These are phyloP conservation scores for Dioszegia hungarica DNA, from an alignment of 768 basidiomycete species.

Conservation along the genomic window DNA sequence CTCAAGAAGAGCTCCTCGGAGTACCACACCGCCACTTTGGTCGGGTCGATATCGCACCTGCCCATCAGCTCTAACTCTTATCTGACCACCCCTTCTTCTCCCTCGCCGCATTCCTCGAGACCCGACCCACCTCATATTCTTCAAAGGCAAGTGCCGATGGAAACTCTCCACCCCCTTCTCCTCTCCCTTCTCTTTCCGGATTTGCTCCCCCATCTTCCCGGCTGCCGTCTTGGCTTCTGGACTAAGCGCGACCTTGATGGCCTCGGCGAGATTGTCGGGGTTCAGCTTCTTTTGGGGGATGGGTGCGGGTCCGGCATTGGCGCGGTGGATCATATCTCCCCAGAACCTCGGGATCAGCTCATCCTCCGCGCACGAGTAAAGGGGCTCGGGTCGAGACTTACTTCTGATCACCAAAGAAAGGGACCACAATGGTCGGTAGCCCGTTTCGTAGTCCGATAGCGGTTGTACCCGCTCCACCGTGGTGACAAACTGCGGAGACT, in stretches of 20 bases:
- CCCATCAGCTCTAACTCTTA: background rate
- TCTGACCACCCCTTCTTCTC: background rate
- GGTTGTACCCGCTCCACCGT: slow-evolving; percentile 63
- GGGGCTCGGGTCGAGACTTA: slow-evolving; percentile 12
- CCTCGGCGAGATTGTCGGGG: slow-evolving; percentile 56
- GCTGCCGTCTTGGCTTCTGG: slow-evolving; percentile 56
- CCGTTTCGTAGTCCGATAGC: slow-evolving; percentile 61
- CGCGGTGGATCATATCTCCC: slow-evolving; percentile 62
- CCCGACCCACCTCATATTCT: slow-evolving; percentile 56
- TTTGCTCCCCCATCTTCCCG: slow-evolving; percentile 54
- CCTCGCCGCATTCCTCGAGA: background rate
- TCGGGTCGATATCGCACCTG: slow-evolving; percentile 58
- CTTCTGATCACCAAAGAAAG: slow-evolving; percentile 64
- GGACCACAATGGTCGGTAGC: slow-evolving; percentile 60
- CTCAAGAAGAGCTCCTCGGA: slow-evolving; percentile 53
- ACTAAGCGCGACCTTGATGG: slow-evolving; percentile 55
- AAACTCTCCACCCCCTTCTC: slow-evolving; percentile 55
- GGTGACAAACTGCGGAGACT: slow-evolving; percentile 61
- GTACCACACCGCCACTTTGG: slow-evolving; percentile 60
- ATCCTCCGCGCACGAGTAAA: background rate
- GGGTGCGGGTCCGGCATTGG: slow-evolving; percentile 61
- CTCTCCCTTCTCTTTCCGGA: slow-evolving; percentile 52
- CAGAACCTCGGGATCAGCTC: slow-evolving; percentile 25
- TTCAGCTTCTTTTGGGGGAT: slow-evolving; percentile 58
- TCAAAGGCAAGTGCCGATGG: slow-evolving; percentile 59